phyloP scores from a whole-genome alignment of 176 grass and related monocot species.

The Avena eriantha region DNA sequence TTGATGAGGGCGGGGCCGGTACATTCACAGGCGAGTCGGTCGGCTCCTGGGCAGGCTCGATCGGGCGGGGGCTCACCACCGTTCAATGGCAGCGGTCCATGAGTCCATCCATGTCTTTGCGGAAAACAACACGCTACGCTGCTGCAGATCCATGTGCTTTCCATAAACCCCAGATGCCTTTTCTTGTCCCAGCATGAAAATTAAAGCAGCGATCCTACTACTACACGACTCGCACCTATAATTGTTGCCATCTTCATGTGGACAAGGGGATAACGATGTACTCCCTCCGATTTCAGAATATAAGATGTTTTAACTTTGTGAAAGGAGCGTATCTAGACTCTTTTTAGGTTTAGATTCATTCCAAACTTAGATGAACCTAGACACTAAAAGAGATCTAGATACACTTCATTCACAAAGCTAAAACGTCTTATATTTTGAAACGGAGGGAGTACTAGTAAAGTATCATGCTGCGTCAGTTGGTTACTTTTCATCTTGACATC shows the following conservation, averaged over 20 bases:
- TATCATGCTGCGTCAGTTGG: neutral
- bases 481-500: slow-evolving; percentile 2
- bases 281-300: too few species aligned
- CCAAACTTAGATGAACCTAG: too few species aligned
- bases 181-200: slow-evolving; percentile 38
- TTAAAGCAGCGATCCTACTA: slow-evolving; percentile 30
- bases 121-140: slow-evolving; percentile 9
- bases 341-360: too few species aligned
- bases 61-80: slow-evolving; percentile 31
- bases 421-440: too few species aligned
- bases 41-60: slow-evolving; percentile 20
- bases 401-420: too few species aligned
- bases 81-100: slow-evolving; percentile 40
- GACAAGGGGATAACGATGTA: neutral
- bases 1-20: neutral
- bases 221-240: neutral
- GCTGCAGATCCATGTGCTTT: slow-evolving; percentile 42
- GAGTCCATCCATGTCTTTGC: slow-evolving; percentile 29
- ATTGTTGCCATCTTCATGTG: slow-evolving; percentile 17
- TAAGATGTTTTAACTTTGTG: too few species aligned
- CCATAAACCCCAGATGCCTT: slow-evolving; percentile 50
- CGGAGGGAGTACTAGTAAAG: neutral
- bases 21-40: neutral
- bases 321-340: too few species aligned
- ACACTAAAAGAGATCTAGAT: too few species aligned